A percentile compares a stretch with the other conserved stretches of the same genome.
These are phyloP conservation scores for Rhinocladiella mackenziei DNA, from an alignment of 2,329 filamentous ascomycete species.

Conservation along the genomic window DNA sequence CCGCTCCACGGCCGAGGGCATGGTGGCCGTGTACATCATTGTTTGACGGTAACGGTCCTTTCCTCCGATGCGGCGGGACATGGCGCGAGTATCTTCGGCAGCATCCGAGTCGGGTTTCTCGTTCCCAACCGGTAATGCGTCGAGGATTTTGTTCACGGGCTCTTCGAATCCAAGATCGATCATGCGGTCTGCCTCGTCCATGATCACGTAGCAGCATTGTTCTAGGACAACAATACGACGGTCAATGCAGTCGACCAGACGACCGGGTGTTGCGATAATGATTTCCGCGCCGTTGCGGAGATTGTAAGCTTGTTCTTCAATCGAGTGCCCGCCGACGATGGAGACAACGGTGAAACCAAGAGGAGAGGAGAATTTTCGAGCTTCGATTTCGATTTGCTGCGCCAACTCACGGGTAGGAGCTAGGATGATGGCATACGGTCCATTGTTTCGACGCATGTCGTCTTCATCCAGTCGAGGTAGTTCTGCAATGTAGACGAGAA, in stretches of 20 bases:
- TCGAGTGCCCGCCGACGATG: slow-evolving; percentile 93
- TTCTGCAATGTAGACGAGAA: slow-evolving; percentile 91
- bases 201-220: slow-evolving; percentile 98
- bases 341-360: slow-evolving; percentile 93
- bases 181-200: slow-evolving; percentile 99
- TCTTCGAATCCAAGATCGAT: slow-evolving; percentile 98
- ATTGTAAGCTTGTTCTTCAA: slow-evolving; percentile 89
- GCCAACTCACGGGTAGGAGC: slow-evolving; percentile 95
- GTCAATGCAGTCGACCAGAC: slow-evolving; percentile 95
- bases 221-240: slow-evolving; percentile 82
- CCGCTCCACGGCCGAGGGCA: slow-evolving; percentile 86
- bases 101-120: slow-evolving; percentile 93
- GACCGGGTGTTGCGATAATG: slow-evolving; percentile 95
- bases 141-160: slow-evolving; percentile 93
- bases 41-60: slow-evolving; percentile 87
- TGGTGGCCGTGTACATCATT: slow-evolving; percentile 99
- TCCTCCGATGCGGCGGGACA: slow-evolving; percentile 72
- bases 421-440: slow-evolving; percentile 93
- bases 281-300: slow-evolving; percentile 92
- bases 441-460: slow-evolving; percentile 84
- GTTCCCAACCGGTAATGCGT: slow-evolving; percentile 85
- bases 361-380: slow-evolving; percentile 83
- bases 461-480: slow-evolving; percentile 77
- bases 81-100: slow-evolving; percentile 79
- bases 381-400: slow-evolving; percentile 94